Evolutionary conservation across 495 filamentous ascomycete species (phyloP), one percentile per base, ranked within the genome.

Genomic region (Penicillium diatomitis): DNA sequence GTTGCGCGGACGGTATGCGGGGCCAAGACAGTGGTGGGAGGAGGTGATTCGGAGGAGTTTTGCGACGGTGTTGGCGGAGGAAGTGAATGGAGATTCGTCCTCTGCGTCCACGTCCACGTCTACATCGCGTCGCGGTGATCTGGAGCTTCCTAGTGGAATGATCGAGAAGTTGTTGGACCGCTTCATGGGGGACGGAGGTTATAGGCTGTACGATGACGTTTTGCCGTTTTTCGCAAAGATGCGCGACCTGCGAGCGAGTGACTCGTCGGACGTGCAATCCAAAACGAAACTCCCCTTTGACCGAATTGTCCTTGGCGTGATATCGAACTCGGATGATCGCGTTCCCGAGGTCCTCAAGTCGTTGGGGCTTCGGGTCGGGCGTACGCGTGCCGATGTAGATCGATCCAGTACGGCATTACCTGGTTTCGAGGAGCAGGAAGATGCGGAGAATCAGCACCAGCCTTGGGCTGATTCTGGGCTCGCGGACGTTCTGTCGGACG

Each of bases 241-340:
- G 45, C 53, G 59, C 11, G 54, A 33, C 48, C 41, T 51, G 29
- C 60, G 46, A 31, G 12, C 30, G 11, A 20, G 20, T 20, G 2
- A 20, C 20, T 20, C 20, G 20, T 20, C 20, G 20, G 20, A 20
- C 20, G 20, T 20, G 20, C 20, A 20, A 28, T 4, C 4, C 3
- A 50, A 32, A 0, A 20, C 29, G 20, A 20, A 20, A 20, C 20
- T 20, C 20, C 31, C 41, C 31, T 65, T 63, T 51, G 58, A 67
- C 32, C 49, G 58, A 12, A 54, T 83, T 2, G 53, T 82, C 6
- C 56, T 86, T 0, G 87, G 87, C 4, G 70, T 90, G 10, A 68
- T 90, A 42, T 85, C 84, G 20, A 92, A 91, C 61, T 89, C 86
- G 2, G 87, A 92, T 58, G 80, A 85, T 55, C 75, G 87, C 0